Base-by-base conservation (phyloP, 2,329 filamentous ascomycete genomes). In the Scytalidium lignicola region DNA sequence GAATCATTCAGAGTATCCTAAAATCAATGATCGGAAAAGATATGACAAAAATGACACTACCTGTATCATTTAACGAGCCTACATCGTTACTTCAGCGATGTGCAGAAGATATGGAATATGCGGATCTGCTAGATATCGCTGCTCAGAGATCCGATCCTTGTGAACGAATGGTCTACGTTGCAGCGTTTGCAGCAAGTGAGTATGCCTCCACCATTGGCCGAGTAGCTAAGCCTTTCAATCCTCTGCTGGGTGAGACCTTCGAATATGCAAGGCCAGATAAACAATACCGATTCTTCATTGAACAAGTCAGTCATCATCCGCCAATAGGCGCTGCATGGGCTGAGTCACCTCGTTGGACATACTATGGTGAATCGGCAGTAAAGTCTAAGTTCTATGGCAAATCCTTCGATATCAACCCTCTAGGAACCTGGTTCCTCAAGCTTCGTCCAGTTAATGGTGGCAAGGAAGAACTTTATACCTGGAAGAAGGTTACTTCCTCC, bases 11-110 rank as follows among this genome's bases (percentile, higher is more conserved):
- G 91, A 86, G 87, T 57, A 96, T 99, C 59, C 74, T 99, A 55
- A 99, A 97, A 73, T 97, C 92, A 19, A 97, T 99, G 93, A 96
- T 99, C 69, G 93, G 93, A 55, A 97, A 99, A 67, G 93, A 99
- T 65, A 97, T 99, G 93, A 97, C 93, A 32, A 97, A 95, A 74
- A 99, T 99, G 92, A 97, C 93, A 0, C 74, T 99, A 18, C 93
- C 93, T 0, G 93, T 99, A 2, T 96, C 93, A 0, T 97, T 99
- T 74, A 99, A 99, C 70, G 93, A 99, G 68, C 93, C 93, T 0
- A 99, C 93, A 0, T 97, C 93, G 5, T 74, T 99, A 12, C 78
- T 99, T 8, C 93, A 97, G 68, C 88, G 93, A 65, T 92, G 95
- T 41, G 90, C 89, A 4, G 93, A 99, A 70, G 93, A 99, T 63